These are phyloP conservation scores for Graphilbum ipis-grandicollis DNA, from an alignment of 2,329 filamentous ascomycete genomes.

Conservation along the genomic window DNA sequence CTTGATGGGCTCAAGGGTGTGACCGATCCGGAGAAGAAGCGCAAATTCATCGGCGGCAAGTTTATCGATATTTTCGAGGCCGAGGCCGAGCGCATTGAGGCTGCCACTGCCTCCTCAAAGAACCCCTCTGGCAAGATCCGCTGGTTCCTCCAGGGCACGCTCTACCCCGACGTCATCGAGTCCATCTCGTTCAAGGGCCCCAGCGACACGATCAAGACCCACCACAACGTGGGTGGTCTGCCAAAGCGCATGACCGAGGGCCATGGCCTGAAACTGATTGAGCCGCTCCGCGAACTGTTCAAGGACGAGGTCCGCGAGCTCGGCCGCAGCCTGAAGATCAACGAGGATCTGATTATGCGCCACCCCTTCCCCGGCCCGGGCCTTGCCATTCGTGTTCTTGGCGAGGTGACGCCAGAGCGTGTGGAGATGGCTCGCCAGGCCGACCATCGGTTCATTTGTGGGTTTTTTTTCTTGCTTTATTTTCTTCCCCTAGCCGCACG, in stretches of 20 bases:
- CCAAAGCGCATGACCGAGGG: constrained; percentile 12
- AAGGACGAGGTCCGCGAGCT: constrained; percentile 56
- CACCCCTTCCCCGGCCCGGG: constrained; percentile 25
- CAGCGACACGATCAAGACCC: constrained; percentile 9
- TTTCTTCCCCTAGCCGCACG: too few relatives aligned
- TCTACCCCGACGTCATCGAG: constrained; percentile 13
- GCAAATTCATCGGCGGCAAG: constrained; percentile 69
- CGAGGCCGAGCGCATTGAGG: constrained; percentile 52
- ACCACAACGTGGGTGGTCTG: constrained; percentile 27
- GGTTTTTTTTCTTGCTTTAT: too few relatives aligned
- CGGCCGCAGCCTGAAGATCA: constrained; percentile 52
- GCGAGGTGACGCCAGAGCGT: constrained; percentile 65
- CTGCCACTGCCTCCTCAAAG: constrained; percentile 46
- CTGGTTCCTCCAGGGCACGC: constrained; percentile 74
- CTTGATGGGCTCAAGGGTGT: constrained; percentile 61
- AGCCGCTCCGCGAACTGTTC: constrained; percentile 65
- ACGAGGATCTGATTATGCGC: constrained; percentile 58
- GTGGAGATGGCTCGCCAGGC: constrained; percentile 66
- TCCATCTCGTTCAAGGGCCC: constrained; percentile 28
- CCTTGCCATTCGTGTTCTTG: constrained; percentile 64
- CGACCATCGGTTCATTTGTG: constrained; percentile 56
- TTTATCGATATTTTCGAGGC: constrained; percentile 54
- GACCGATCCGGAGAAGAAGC: constrained; percentile 51
- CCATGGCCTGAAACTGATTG: constrained; percentile 45
- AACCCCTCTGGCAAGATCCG: constrained; percentile 58